A percentile compares a stretch with the other conserved stretches of the same genome.
phyloP scores from a whole-genome alignment of 2,329 filamentous ascomycete species.

The Tolypocladium pustulatum region DNA sequence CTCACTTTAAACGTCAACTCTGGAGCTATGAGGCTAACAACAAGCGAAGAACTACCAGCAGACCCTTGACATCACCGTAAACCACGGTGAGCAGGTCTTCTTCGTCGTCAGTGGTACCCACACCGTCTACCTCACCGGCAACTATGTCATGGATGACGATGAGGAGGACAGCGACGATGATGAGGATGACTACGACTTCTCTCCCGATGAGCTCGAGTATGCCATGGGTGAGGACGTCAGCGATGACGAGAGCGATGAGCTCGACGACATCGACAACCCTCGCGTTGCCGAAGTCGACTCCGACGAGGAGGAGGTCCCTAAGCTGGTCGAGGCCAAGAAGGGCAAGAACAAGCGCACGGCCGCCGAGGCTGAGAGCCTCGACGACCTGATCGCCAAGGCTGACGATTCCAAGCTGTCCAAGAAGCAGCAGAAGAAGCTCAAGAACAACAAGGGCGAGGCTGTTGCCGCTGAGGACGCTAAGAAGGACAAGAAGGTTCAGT shows the following conservation, averaged over 20 bases:
- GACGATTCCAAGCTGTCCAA: constrained; percentile 75
- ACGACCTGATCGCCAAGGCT: constrained; percentile 73
- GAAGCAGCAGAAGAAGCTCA: constrained; percentile 96
- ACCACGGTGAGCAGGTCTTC: constrained; percentile 80
- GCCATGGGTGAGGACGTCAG: constrained; percentile 63
- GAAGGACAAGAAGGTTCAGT: constrained; percentile 89
- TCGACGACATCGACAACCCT: constrained; percentile 68
- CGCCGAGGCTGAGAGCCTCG: constrained; percentile 62
- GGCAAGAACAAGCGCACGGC: constrained; percentile 93
- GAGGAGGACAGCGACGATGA: constrained; percentile 55
- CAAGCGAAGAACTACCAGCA: constrained; percentile 77
- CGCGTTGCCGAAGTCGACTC: constrained; percentile 76
- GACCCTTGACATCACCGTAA: constrained; percentile 83
- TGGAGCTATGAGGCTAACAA: constrained; percentile 14
- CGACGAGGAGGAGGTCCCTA: constrained; percentile 64
- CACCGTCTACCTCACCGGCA: constrained; percentile 85
- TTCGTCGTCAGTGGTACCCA: constrained; percentile 88
- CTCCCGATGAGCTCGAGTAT: constrained; percentile 68
- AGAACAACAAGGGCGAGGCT: constrained; percentile 95
- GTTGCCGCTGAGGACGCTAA: constrained; percentile 49
- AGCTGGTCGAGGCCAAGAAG: constrained; percentile 50
- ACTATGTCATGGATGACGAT: constrained; percentile 75
- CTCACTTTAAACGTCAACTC: neutral
- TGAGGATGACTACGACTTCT: constrained; percentile 70
- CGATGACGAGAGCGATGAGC: constrained; percentile 63